phyloP scores from a whole-genome alignment of 139 green algal species.

The Medakamo hakoo region DNA sequence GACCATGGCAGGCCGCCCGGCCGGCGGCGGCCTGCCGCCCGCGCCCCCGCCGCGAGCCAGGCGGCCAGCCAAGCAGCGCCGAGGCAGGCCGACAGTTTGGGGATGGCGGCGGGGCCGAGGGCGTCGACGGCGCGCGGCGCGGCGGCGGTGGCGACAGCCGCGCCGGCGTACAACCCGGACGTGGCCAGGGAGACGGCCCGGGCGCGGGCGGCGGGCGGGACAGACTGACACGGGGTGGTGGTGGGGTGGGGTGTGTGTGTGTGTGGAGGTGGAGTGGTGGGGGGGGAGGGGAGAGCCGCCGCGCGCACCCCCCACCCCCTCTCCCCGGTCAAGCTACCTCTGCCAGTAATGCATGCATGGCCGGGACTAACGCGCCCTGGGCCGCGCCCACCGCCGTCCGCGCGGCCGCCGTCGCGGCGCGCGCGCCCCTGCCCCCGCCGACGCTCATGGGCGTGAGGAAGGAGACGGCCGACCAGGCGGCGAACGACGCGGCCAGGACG shows the following conservation, averaged over 20 bases:
- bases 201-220: conserved; percentile 72
- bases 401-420: conserved; percentile 4
- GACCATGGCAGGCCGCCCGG: too few species aligned
- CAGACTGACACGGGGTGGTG: conserved; percentile 55
- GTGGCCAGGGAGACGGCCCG: conserved; percentile 79
- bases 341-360: conserved; percentile 85
- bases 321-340: conserved; percentile 16
- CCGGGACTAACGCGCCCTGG: conserved; percentile 87
- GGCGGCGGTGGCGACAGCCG: too few species aligned
- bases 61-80: conserved; percentile 63
- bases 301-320: background rate
- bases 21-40: too few species aligned
- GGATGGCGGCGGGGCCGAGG: conserved; percentile 39
- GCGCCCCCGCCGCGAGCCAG: conserved; percentile 39
- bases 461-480: conserved; percentile 53
- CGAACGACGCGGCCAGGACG: conserved; percentile 68
- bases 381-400: conserved; percentile 64
- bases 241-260: conserved; percentile 16
- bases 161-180: conserved; percentile 96
- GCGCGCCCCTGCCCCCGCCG: background rate
- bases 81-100: conserved; percentile 46
- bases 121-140: too few species aligned
- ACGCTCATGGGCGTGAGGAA: conserved; percentile 67
- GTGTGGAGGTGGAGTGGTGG: background rate
- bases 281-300: background rate